These are phyloP conservation scores for Suhomyces guaymorum DNA, from an alignment of 1,139 yeast species.

Conservation along the genomic window DNA sequence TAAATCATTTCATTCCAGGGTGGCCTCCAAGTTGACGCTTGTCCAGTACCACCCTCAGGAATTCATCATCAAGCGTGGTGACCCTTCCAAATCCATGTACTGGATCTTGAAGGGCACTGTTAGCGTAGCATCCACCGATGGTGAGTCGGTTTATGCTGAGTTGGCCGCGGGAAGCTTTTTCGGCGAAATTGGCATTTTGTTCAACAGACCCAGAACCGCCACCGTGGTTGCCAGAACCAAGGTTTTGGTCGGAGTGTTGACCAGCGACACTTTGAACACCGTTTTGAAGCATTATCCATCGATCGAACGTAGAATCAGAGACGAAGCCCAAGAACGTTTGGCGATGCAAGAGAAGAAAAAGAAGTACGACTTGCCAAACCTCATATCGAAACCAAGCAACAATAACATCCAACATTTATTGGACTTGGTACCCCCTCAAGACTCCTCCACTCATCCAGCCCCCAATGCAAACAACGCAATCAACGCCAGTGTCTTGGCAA, in stretches of 20 bases:
- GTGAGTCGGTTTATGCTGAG: conserved; percentile 72
- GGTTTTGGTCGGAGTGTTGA: conserved; percentile 66
- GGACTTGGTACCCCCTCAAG: background rate
- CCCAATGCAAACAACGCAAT: conserved; percentile 8
- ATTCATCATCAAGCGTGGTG: conserved; percentile 68
- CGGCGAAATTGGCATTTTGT: conserved; percentile 77
- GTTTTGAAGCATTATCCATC: conserved; percentile 63
- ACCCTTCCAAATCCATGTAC: conserved; percentile 75
- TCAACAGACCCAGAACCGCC: conserved; percentile 75
- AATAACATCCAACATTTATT: background rate
- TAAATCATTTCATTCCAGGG: conserved; percentile 56
- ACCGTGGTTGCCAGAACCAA: conserved; percentile 72
- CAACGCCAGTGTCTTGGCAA: conserved; percentile 20
- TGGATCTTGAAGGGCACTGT: conserved; percentile 78
- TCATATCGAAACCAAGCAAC: conserved; percentile 10
- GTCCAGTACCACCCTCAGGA: conserved; percentile 67
- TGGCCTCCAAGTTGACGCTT: conserved; percentile 58
- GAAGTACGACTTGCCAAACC: conserved; percentile 22
- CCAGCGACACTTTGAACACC: conserved; percentile 59
- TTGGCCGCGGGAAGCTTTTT: conserved; percentile 68
- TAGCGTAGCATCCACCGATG: conserved; percentile 72
- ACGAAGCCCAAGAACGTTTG: conserved; percentile 75
- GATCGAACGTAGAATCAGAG: conserved; percentile 67
- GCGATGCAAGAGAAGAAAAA: conserved; percentile 67
- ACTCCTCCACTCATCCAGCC: background rate